These are phyloP conservation scores for Candida krabiensis DNA, from an alignment of 805 yeast genomes.

Conservation along the genomic window DNA sequence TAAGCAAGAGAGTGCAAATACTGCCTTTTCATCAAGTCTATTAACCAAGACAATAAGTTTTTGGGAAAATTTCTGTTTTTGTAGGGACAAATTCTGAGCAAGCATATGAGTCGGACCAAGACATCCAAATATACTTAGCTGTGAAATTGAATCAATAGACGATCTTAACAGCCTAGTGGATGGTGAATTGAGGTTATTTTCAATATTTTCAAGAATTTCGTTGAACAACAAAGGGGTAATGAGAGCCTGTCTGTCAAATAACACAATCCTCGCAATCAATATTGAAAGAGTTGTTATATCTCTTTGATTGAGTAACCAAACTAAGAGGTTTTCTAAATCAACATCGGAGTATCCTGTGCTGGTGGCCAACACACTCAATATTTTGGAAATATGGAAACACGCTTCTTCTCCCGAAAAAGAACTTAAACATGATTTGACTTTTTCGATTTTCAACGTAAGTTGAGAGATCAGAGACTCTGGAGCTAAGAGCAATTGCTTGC, in stretches of 20 bases:
- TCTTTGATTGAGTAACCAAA: conserved; percentile 6
- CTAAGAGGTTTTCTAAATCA: conserved; percentile 6
- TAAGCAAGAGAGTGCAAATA: conserved; percentile 55
- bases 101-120: conserved; percentile 36
- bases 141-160: conserved; percentile 42
- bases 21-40: conserved; percentile 59
- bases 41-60: conserved; percentile 42
- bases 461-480: conserved; percentile 16
- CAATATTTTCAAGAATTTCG: conserved; percentile 18
- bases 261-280: conserved; percentile 45
- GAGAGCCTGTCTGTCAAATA: conserved; percentile 30
- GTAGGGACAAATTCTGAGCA: conserved; percentile 20
- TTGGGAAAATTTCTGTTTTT: conserved; percentile 28
- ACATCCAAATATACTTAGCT: conserved; percentile 46
- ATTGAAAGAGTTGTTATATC: conserved; percentile 40
- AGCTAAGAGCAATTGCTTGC: conserved; percentile 29
- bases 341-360: conserved; percentile 33
- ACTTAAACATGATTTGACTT: conserved; percentile 14
- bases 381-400: conserved; percentile 19
- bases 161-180: conserved; percentile 23
- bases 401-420: conserved; percentile 27
- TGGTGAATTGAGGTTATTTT: conserved; percentile 21
- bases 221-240: conserved; percentile 15
- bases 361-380: conserved; percentile 34
- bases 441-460: conserved; percentile 13